Conservation (phyloP, 306 rosid genomes). For the Rubus parviflorus region DNA sequence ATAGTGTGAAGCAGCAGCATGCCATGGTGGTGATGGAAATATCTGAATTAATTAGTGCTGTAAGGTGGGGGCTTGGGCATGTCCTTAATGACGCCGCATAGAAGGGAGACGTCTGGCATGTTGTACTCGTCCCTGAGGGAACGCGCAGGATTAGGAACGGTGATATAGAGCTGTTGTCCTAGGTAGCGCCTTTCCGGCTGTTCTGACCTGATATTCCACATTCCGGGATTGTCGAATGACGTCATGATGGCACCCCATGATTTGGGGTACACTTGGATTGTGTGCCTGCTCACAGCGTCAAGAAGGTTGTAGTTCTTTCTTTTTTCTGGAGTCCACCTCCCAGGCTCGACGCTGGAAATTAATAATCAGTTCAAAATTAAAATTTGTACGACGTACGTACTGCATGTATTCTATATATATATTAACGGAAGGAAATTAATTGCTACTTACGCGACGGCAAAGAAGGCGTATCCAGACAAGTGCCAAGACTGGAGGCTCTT, state of each 20-base stretch:
- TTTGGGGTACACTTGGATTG: conserved; percentile 69
- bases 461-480: conserved; percentile 64
- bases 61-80: conserved; percentile 51
- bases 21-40: too few species aligned
- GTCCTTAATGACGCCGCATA: conserved; percentile 46
- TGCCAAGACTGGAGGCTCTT: conserved; percentile 71
- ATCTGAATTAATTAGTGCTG: neutral
- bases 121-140: conserved; percentile 72
- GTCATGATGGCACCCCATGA: conserved; percentile 65
- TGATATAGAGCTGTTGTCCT: conserved; percentile 63
- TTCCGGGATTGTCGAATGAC: conserved; percentile 60
- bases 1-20: too few species aligned
- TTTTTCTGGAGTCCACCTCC: conserved; percentile 64
- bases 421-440: neutral
- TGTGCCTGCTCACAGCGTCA: conserved; percentile 74
- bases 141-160: conserved; percentile 41
- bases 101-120: conserved; percentile 33
- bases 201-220: conserved; percentile 71
- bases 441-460: conserved; percentile 60
- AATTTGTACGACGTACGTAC: too few species aligned
- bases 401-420: too few species aligned
- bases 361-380: too few species aligned
- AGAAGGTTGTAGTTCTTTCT: conserved; percentile 62
- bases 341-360: conserved; percentile 63
- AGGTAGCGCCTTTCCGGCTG: conserved; percentile 55